A percentile compares a stretch with the other conserved stretches of the same genome.
Evolutionary conservation across 164 flowering plant genomes (phyloP).

Genomic region (Echeveria elegans): DNA sequence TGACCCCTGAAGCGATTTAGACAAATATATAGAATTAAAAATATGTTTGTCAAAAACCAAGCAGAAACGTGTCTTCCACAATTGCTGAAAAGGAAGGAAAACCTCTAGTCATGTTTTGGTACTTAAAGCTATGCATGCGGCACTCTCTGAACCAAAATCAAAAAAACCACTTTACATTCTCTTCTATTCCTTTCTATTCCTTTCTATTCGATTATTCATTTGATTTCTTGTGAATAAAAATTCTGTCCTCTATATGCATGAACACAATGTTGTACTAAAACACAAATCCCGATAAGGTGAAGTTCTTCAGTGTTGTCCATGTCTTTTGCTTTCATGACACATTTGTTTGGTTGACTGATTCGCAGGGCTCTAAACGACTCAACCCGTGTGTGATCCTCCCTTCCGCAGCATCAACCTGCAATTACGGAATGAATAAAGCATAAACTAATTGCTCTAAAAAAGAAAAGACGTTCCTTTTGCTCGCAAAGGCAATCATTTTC

Average conservation of each 20-base stretch:
- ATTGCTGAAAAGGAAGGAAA: constrained; percentile 25
- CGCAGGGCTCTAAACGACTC: not conserved
- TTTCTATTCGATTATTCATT: not conserved
- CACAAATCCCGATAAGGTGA: not conserved
- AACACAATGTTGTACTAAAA: not conserved
- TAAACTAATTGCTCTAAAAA: not conserved
- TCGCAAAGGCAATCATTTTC: too few species aligned
- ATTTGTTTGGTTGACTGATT: too few species aligned
- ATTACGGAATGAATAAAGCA: not conserved
- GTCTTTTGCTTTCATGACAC: not conserved
- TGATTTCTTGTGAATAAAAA: not conserved
- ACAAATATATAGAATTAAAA: too few species aligned
- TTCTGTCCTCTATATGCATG: not conserved
- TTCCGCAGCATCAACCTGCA: not conserved
- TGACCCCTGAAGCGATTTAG: too few species aligned
- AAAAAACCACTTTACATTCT: not conserved
- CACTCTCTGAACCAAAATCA: constrained; percentile 19
- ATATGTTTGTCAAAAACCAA: constrained; percentile 10
- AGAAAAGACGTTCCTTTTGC: too few species aligned
- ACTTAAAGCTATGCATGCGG: constrained; percentile 75
- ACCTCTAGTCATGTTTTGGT: constrained; percentile 55
- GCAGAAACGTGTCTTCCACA: constrained; percentile 9
- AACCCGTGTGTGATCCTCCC: not conserved
- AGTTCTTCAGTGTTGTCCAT: not conserved
- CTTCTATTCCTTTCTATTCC: too few species aligned